These are phyloP conservation scores for Malus hybrid DNA, from an alignment of 331 rosid species.

Conservation along the genomic window DNA sequence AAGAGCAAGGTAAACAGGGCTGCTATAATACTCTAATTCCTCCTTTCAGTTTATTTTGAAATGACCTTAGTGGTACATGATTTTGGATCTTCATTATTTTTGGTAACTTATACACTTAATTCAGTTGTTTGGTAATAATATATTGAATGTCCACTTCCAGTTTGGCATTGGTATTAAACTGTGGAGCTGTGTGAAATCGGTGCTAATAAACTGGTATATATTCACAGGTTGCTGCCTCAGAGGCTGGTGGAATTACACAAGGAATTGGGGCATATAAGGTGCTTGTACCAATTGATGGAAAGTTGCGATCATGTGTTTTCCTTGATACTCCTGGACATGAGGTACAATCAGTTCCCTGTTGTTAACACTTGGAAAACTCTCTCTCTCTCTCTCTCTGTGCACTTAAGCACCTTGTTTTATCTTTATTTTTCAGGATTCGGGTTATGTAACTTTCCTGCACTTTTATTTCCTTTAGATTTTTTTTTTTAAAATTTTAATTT, in stretches of 20 bases:
- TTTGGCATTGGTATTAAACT: constrained; percentile 3
- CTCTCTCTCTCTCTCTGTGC: not conserved
- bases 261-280: constrained; percentile 97
- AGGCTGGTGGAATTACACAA: constrained; percentile 99
- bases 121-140: not conserved
- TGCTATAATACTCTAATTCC: constrained; percentile 14
- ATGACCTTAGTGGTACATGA: constrained; percentile 6
- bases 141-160: not conserved
- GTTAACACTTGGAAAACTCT: not conserved
- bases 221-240: constrained; percentile 91
- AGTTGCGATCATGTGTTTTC: constrained; percentile 75
- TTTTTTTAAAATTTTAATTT: not conserved
- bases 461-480: constrained; percentile 10
- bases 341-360: constrained; percentile 37
- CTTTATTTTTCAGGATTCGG: constrained; percentile 6
- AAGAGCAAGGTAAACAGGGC: constrained; percentile 71
- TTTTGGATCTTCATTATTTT: not conserved
- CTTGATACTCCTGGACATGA: constrained; percentile 98
- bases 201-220: constrained; percentile 15
- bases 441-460: constrained; percentile 4
- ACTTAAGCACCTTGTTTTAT: not conserved
- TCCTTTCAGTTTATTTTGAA: constrained; percentile 10
- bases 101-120: not conserved
- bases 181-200: constrained; percentile 10
- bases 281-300: constrained; percentile 79